phyloP scores from a whole-genome alignment of 1,284 basidiomycete species.

The Afroboletus lepidellus region DNA sequence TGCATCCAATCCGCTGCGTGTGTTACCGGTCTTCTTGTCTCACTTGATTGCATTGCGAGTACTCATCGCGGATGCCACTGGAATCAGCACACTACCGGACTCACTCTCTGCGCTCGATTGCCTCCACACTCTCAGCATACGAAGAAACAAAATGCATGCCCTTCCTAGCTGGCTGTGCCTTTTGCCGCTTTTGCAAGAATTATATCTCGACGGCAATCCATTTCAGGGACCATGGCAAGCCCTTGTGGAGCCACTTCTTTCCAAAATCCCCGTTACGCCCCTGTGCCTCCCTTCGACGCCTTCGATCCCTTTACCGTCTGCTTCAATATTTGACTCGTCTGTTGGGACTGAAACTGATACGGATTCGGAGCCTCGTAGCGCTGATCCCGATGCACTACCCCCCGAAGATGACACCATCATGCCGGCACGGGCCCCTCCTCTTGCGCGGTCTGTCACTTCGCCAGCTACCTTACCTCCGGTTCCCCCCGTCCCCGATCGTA shows the following conservation, averaged over 20 bases:
- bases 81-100: conserved; percentile 71
- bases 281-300: conserved; percentile 68
- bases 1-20: conserved; percentile 84
- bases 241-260: conserved; percentile 78
- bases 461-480: conserved; percentile 36
- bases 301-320: conserved; percentile 51
- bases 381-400: conserved; percentile 32
- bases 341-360: conserved; percentile 49
- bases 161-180: conserved; percentile 93
- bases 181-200: conserved; percentile 76
- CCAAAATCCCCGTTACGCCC: conserved; percentile 59
- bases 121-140: conserved; percentile 84
- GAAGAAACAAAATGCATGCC: conserved; percentile 85
- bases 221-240: conserved; percentile 91
- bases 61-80: conserved; percentile 87
- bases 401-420: conserved; percentile 70
- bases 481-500: conserved; percentile 36
- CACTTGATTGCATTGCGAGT: conserved; percentile 79
- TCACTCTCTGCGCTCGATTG: conserved; percentile 66
- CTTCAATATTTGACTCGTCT: conserved; percentile 37
- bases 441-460: conserved; percentile 50
- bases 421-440: conserved; percentile 52
- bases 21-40: conserved; percentile 80
- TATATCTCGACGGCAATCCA: conserved; percentile 91
- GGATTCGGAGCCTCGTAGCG: conserved; percentile 52